Evolutionary conservation across 768 basidiomycete species (phyloP).

Genomic region (Phallus indusiatus): DNA sequence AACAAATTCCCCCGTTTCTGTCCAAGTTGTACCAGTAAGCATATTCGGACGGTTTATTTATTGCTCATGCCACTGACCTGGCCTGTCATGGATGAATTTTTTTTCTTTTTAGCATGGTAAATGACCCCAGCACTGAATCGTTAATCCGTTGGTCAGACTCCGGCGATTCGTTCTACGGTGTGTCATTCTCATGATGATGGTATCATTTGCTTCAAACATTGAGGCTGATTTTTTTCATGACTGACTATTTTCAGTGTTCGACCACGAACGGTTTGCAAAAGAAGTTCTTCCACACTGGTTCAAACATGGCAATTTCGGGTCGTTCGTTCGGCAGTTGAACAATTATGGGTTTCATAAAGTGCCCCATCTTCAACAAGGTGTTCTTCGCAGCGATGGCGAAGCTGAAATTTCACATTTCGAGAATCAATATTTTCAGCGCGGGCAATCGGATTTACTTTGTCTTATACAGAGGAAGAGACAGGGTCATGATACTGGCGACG

Average conservation of each 20-base stretch:
- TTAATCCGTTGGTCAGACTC: constrained; percentile 88
- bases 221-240: background rate
- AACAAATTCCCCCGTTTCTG: constrained; percentile 71
- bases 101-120: constrained; percentile 65
- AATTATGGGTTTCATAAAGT: constrained; percentile 97
- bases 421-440: constrained; percentile 81
- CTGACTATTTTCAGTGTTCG: constrained; percentile 50
- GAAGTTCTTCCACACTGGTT: constrained; percentile 91
- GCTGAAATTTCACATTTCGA: constrained; percentile 88
- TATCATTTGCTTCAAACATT: background rate
- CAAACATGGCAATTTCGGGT: constrained; percentile 94
- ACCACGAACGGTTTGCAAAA: constrained; percentile 82
- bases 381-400: constrained; percentile 72
- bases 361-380: constrained; percentile 92
- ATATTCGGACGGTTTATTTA: constrained; percentile 6
- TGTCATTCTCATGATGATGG: constrained; percentile 13
- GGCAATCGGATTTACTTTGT: constrained; percentile 79
- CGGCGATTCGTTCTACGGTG: constrained; percentile 91
- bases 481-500: constrained; percentile 19
- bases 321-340: constrained; percentile 88
- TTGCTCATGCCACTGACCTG: constrained; percentile 9
- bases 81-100: constrained; percentile 8
- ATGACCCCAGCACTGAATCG: constrained; percentile 70
- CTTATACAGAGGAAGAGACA: constrained; percentile 86
- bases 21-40: constrained; percentile 89